Base-by-base conservation (phyloP, 768 basidiomycete species). In the Russula sp. region DNA sequence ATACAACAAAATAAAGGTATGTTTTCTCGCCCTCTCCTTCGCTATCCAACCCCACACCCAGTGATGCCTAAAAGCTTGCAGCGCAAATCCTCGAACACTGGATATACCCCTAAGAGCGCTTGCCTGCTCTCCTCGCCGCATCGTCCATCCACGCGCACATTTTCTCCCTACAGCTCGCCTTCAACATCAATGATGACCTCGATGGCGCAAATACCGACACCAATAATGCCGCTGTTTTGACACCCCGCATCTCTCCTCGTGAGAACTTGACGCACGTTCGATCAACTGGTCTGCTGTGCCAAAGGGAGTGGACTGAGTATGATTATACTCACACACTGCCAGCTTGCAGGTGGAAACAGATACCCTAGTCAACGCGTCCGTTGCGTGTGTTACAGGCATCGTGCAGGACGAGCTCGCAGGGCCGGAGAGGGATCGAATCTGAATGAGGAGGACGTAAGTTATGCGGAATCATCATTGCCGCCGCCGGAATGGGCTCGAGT, bases 311-410 rank as follows among this genome's bases (percentile, higher is more conserved):
- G 89, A 94, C 64, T 83, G 94, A 18, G 87, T 98, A 3, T 76
- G 94, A 5, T 83, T 97, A n/a, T 98, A 95, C 73, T 71, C 97
- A 34, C 90, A 95, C 70, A 84, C n/a, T n/a, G n/a, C n/a, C n/a
- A n/a, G n/a, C n/a, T n/a, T 84, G 34, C 64, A 69, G 1, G 79
- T 76, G 42, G 87, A 95, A 34, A 79, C 95, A 3, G 81, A 84
- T 44, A 71, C 74, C 16, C 75, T 96, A 26, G 79, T 84, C 0
- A 60, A 72, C 2, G 83, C 79, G 0, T 78, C 86, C 56, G 63
- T 84, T 1, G 69, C 62, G 24, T 85, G 84, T 83, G 83, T 79
- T 1, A 54, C 3, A 30, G 40, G 14, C 18, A 14, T 49, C 26
- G n/a, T n/a, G 6, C 34, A 26, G n/a, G 52, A 55, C 11, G 46